phyloP scores from a whole-genome alignment of 78 protist species.

The Dictyostelium brefeldianum region DNA sequence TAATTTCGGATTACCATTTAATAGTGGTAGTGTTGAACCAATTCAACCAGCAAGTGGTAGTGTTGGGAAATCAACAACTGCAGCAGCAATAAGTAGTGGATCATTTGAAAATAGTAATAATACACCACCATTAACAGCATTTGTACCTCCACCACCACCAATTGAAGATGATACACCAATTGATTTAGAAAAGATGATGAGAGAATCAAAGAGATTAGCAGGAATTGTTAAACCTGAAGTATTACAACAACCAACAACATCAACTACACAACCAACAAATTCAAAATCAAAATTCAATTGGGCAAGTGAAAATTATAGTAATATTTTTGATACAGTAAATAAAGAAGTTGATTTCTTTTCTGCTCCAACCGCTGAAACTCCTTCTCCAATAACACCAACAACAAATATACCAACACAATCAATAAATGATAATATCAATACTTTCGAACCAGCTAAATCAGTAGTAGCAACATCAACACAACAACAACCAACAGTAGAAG shows the following conservation, averaged over 20 bases:
- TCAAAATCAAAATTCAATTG: slow-evolving; percentile 25
- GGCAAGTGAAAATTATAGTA: slow-evolving; percentile 59
- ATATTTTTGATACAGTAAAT: slow-evolving; percentile 62
- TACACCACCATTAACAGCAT: background rate
- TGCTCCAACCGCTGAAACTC: slow-evolving; percentile 1
- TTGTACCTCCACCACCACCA: background rate
- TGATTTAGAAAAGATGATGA: slow-evolving; percentile 74
- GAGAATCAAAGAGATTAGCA: slow-evolving; percentile 35
- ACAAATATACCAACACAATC: background rate
- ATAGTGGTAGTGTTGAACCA: background rate
- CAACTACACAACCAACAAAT: background rate
- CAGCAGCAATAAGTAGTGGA: background rate
- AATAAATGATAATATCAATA: background rate
- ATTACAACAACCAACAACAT: background rate
- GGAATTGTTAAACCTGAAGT: slow-evolving; percentile 18
- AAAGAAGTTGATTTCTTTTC: slow-evolving; percentile 66
- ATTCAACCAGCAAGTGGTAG: background rate
- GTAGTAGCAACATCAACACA: background rate
- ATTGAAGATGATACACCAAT: slow-evolving; percentile 30
- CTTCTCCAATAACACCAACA: background rate
- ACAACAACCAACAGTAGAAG: background rate
- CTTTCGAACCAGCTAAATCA: background rate
- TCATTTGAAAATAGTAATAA: slow-evolving; percentile 17
- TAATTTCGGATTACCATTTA: slow-evolving; percentile 15
- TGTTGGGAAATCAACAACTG: background rate